These are phyloP conservation scores for Udeniomyces megalosporus DNA, from an alignment of 768 basidiomycete genomes.

Conservation along the genomic window DNA sequence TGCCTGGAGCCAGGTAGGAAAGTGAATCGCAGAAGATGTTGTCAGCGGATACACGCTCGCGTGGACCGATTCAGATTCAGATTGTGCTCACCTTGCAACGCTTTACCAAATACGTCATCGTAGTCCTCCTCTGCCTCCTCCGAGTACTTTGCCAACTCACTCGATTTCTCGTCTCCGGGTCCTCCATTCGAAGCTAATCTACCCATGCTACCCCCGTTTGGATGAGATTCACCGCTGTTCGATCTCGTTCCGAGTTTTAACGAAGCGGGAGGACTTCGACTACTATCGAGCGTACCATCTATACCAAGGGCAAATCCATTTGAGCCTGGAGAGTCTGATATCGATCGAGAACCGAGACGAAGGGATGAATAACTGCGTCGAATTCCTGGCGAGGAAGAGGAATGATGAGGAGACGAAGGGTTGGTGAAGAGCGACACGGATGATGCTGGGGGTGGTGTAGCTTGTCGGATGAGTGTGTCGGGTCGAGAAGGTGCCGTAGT, in stretches of 20 bases:
- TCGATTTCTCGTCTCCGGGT: background rate
- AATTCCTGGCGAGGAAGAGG: background rate
- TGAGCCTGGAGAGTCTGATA: background rate
- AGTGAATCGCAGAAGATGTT: too few relatives aligned
- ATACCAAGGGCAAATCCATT: too few relatives aligned
- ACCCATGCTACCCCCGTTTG: constrained; percentile 6
- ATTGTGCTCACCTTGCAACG: constrained; percentile 38
- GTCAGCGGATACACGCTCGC: too few relatives aligned
- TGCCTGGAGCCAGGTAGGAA: background rate
- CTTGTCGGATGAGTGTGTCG: constrained; percentile 5
- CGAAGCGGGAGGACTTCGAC: too few relatives aligned
- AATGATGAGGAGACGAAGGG: background rate
- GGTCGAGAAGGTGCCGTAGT: constrained; percentile 18
- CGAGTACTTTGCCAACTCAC: constrained; percentile 53
- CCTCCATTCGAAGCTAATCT: background rate
- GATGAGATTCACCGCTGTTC: too few relatives aligned
- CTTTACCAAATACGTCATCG: constrained; percentile 81
- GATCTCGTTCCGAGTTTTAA: too few relatives aligned
- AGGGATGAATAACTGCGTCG: background rate
- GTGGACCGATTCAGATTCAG: too few relatives aligned
- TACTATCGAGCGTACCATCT: too few relatives aligned
- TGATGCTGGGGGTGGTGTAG: background rate
- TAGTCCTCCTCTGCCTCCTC: constrained; percentile 66
- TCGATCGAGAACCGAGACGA: background rate
- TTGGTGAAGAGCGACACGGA: background rate